Percentiles rank a stretch among this genome's conserved stretches.
phyloP scores from a whole-genome alignment of 352 stramenopile genomes.

The Globisporangium nunn region DNA sequence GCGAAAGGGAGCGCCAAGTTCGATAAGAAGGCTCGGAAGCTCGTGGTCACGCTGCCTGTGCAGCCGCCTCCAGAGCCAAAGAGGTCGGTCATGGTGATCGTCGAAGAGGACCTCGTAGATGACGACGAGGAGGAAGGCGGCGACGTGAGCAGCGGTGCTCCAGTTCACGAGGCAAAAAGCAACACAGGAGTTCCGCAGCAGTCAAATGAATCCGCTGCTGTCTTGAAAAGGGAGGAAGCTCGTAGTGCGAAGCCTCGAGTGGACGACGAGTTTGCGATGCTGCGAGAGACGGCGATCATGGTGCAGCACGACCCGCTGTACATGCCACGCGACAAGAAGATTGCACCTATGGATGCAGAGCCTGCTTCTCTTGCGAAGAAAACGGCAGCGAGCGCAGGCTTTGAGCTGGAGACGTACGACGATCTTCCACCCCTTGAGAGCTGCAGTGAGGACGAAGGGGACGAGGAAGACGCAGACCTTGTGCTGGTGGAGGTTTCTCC shows the following conservation, averaged over 20 bases:
- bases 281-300: conserved; percentile 62
- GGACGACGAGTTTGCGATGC: conserved; percentile 46
- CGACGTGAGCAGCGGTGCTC: conserved; percentile 2
- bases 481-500: conserved; percentile 4
- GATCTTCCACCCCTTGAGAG: conserved; percentile 54
- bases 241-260: conserved; percentile 5
- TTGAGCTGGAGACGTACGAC: conserved; percentile 15
- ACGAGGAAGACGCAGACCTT: conserved; percentile 8
- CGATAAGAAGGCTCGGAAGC: conserved; percentile 65
- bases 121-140: conserved; percentile 17
- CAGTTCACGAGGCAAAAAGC: not conserved
- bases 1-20: conserved; percentile 74
- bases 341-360: not conserved
- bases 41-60: conserved; percentile 80
- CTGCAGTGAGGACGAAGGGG: conserved; percentile 43
- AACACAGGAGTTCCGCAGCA: not conserved
- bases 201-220: too few species aligned
- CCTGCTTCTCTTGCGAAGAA: not conserved
- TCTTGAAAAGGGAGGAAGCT: not conserved
- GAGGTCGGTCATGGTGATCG: conserved; percentile 19
- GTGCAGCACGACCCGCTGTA: conserved; percentile 56
- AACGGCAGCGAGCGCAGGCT: too few species aligned
- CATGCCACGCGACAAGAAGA: conserved; percentile 6
- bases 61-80: conserved; percentile 34
- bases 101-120: conserved; percentile 33